Base-by-base conservation (phyloP, 148 eudicot genomes). In the Mesembryanthemum crystallinum region DNA sequence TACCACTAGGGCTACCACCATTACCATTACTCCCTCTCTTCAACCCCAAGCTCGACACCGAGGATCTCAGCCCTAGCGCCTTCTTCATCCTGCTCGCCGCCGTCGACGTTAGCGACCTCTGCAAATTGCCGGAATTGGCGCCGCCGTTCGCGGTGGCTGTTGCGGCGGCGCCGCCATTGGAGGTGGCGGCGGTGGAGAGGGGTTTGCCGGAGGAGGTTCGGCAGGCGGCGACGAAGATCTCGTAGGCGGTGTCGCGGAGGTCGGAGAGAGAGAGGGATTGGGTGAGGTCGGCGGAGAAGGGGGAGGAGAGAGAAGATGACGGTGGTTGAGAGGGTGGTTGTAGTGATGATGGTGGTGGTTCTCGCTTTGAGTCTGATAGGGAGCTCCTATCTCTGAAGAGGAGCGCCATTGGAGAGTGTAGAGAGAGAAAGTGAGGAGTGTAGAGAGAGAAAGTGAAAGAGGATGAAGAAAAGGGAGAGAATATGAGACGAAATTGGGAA, bases 1-100 rank as follows among this genome's bases (percentile, higher is more conserved):
- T 84, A 32, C 71, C 62, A 32, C 25, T 15, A 29, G 80, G 78
- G 20, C 78, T 68, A 12, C 76, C 49, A 8, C 74, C 77, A 70
- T 18, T 49, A 15, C 78, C 77, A 70, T 18, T 82, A 65, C 69
- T 67, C 35, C 75, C 82, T 77, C 73, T 83, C 82, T 75, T 86
- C 80, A 82, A 66, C 21, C 81, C 87, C 39, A 73, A 75, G 35
- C 92, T 86, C 67, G 82, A 75, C 1, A 65, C 67, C 11, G 87
- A 86, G 3, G 98, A 88, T 90, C 91, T 85, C 78, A 95, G 42
- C 68, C 97, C 99, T 9, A 95, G 70, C 45, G 94, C 98, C 88
- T 88, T 90, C 88, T 95, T 95, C 83, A 95, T 74, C 82, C 87
- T 92, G 17, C 93, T 88, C 24, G 99, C 96, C 37, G 99, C 97